A percentile compares a stretch with the other conserved stretches of the same genome.
Conservation (phyloP, 371 early-diverging fungal species). For the Mortierella sp. region DNA sequence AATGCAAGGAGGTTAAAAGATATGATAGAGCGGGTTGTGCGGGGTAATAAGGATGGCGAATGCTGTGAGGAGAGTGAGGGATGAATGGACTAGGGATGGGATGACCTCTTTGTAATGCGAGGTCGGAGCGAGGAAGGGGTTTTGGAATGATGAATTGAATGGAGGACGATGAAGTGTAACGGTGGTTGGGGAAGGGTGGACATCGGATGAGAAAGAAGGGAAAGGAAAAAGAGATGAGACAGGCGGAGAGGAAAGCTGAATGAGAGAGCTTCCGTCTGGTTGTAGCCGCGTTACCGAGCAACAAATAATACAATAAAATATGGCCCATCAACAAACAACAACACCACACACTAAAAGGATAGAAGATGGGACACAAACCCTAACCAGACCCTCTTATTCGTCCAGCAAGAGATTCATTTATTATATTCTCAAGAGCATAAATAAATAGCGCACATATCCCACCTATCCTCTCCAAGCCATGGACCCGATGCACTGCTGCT, state of each 20-base stretch:
- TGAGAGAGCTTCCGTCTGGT: neutral
- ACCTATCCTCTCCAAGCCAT: too few relatives aligned
- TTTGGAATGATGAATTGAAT: neutral
- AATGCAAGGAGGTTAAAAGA: too few relatives aligned
- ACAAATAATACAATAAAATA: neutral
- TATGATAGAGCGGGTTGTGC: too few relatives aligned
- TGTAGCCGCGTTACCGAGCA: neutral
- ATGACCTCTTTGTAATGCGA: conserved; percentile 35
- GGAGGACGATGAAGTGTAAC: neutral
- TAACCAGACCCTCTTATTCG: too few relatives aligned
- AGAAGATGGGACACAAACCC: too few relatives aligned
- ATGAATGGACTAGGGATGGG: conserved; percentile 1
- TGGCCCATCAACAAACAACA: too few relatives aligned
- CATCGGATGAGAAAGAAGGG: neutral
- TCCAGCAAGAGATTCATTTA: too few relatives aligned
- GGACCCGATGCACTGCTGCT: too few relatives aligned
- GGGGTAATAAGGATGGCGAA: neutral
- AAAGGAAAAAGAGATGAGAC: conserved; percentile 3
- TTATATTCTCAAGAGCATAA: too few relatives aligned
- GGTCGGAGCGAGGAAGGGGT: conserved; percentile 22
- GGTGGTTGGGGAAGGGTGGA: too few relatives aligned
- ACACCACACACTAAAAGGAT: too few relatives aligned
- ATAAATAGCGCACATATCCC: too few relatives aligned
- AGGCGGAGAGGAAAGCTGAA: neutral
- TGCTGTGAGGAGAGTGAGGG: neutral